Base-by-base conservation (phyloP, 163 green algal genomes). In the Trebouxia gelatinosa region DNA sequence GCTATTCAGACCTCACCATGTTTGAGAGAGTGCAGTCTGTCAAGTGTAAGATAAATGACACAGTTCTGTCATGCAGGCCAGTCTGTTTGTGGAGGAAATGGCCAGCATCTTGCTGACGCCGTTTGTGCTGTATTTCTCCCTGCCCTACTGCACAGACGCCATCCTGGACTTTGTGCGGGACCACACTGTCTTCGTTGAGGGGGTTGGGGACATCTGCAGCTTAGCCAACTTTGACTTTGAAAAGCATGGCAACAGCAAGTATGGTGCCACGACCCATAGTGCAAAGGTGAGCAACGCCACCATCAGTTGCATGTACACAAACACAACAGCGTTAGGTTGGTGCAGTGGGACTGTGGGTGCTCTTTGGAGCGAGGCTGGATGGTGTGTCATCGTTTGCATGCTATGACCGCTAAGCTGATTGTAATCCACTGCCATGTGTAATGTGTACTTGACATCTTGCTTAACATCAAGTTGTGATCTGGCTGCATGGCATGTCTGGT, bases 201-300 rank as follows among this genome's bases (percentile, higher is more conserved):
- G 95, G 17, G 86, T 99, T 11, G 95, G 95, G 0, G 91, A 98
- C 83, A 86, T 98, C 64, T 98, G 92, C 90, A 90, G 75, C 75
- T 70, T 97, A 7, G 90, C 89, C 0, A 82, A 82, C 31, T 98
- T 98, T 78, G 89, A 97, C 81, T 91, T 98, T 46, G 68, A 80
- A 57, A 83, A 81, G 6, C 94, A 97, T 74, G 94, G 94, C 78
- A 97, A 96, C 84, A 58, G 75, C 54, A 93, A 92, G 80, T 97
- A 97, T 62, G 93, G 90, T 34, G 83, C 91, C 9, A 84, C 89
- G 0, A 62, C 74, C 23, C 65, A 83, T 1, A 74, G 54, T 0
- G 80, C 85, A 23, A 87, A 87, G 81, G 64, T 80, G 28, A 51
- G 68, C 28, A 59, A n/a, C n/a, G n/a, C n/a, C n/a, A n/a, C n/a